Evolutionary conservation across 768 basidiomycete species (phyloP).

Genomic region (Lactifluus subvellereus): DNA sequence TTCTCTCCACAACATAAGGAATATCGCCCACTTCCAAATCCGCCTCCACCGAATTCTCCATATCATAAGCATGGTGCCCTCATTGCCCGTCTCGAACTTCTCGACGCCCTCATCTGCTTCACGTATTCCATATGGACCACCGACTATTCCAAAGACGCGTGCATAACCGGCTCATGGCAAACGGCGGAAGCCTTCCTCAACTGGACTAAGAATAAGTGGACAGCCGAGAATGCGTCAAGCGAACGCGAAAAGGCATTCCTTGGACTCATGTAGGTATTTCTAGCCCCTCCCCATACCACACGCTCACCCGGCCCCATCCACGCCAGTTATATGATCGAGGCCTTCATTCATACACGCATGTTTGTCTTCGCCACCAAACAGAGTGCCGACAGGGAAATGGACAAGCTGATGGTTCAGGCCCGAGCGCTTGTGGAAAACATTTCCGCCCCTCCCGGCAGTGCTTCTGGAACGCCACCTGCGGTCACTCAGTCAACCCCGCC

Average conservation of each 20-base stretch:
- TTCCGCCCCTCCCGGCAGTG: conserved; percentile 16
- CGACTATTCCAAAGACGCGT: conserved; percentile 52
- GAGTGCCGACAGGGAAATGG: conserved; percentile 24
- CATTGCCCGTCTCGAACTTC: conserved; percentile 71
- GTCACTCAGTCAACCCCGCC: conserved; percentile 42
- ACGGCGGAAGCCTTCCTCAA: conserved; percentile 64
- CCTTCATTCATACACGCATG: conserved; percentile 57
- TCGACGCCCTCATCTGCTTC: conserved; percentile 80
- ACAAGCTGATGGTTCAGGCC: conserved; percentile 24
- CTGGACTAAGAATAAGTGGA: conserved; percentile 72
- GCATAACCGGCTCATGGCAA: conserved; percentile 57
- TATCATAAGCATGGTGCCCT: conserved; percentile 73
- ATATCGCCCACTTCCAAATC: conserved; percentile 55
- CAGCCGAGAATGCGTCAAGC: conserved; percentile 36
- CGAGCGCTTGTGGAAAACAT: conserved; percentile 25
- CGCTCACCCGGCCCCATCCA: conserved; percentile 29
- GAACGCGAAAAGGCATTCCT: conserved; percentile 56
- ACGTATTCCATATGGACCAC: conserved; percentile 79
- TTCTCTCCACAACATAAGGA: conserved; percentile 59
- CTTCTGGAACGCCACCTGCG: conserved; percentile 22
- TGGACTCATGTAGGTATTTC: conserved; percentile 66
- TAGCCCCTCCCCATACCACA: conserved; percentile 28
- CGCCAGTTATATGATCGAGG: conserved; percentile 71
- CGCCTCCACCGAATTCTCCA: conserved; percentile 57
- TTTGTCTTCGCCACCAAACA: conserved; percentile 37